Conservation (phyloP, 2,329 filamentous ascomycete genomes). For the Aureobasidium sp. region DNA sequence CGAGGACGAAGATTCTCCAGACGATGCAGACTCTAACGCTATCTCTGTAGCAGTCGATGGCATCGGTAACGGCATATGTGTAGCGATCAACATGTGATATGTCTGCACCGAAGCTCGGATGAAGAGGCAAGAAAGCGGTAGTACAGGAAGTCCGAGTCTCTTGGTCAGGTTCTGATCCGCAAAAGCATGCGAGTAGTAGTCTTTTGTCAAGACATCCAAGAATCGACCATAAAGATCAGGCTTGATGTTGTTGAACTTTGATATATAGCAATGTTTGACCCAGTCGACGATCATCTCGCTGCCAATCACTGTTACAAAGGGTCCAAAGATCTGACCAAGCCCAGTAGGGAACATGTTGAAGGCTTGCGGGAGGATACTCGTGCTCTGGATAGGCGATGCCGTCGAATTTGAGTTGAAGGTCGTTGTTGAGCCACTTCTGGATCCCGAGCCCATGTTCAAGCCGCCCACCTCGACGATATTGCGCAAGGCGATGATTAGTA, state of each 20-base stretch:
- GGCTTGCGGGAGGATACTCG: slow-evolving; percentile 77
- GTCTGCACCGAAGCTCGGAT: slow-evolving; percentile 91
- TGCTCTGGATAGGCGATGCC: slow-evolving; percentile 51
- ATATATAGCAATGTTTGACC: slow-evolving; percentile 96
- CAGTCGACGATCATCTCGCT: slow-evolving; percentile 96
- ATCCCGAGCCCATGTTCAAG: slow-evolving; percentile 48
- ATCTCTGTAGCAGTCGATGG: slow-evolving; percentile 44
- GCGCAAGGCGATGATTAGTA: slow-evolving; percentile 89
- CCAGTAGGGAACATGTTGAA: slow-evolving; percentile 77
- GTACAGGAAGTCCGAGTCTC: slow-evolving; percentile 80
- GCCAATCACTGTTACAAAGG: slow-evolving; percentile 87
- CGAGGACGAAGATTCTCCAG: slow-evolving; percentile 52
- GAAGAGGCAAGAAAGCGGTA: slow-evolving; percentile 89
- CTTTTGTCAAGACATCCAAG: slow-evolving; percentile 88
- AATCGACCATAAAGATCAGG: slow-evolving; percentile 83
- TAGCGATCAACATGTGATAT: slow-evolving; percentile 95
- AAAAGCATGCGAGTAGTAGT: slow-evolving; percentile 97
- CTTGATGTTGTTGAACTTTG: slow-evolving; percentile 96
- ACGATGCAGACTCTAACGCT: slow-evolving; percentile 38
- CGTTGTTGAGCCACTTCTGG: slow-evolving; percentile 23
- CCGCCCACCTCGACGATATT: slow-evolving; percentile 95
- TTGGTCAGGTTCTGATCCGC: slow-evolving; percentile 83
- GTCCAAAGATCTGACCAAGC: slow-evolving; percentile 74
- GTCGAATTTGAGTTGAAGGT: slow-evolving; percentile 38
- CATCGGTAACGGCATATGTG: slow-evolving; percentile 68